phyloP scores from a whole-genome alignment of 352 stramenopile species.

The Phytophthora rubi region DNA sequence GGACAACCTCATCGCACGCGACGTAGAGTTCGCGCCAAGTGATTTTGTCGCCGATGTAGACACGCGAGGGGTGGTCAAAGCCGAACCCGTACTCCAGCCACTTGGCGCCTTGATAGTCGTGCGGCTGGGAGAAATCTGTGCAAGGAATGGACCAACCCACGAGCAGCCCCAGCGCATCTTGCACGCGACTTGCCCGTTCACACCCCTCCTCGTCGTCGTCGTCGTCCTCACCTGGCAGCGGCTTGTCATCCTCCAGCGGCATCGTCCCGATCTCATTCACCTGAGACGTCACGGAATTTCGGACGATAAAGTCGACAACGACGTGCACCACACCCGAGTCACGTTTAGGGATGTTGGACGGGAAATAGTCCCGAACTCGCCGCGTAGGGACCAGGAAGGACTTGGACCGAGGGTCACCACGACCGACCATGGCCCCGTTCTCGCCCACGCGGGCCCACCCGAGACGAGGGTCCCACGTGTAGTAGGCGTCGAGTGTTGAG shows the following conservation, averaged over 20 bases:
- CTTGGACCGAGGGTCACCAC: not conserved
- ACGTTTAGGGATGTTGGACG: not conserved
- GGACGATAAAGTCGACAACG: not conserved
- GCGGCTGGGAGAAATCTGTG: not conserved
- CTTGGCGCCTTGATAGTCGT: not conserved
- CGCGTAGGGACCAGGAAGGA: not conserved
- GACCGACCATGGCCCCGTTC: not conserved
- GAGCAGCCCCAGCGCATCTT: not conserved
- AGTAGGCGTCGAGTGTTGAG: too few species aligned
- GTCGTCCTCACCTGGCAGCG: not conserved
- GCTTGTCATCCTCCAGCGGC: not conserved
- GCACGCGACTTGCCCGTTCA: not conserved
- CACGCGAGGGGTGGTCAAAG: too few species aligned
- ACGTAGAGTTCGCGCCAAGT: too few species aligned
- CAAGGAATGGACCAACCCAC: not conserved
- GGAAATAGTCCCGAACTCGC: not conserved
- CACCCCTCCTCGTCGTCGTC: not conserved
- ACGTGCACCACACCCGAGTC: not conserved
- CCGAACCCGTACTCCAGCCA: too few species aligned
- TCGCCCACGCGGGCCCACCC: not conserved
- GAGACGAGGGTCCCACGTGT: not conserved
- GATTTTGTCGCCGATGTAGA: too few species aligned
- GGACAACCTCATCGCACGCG: too few species aligned
- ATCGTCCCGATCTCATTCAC: not conserved
- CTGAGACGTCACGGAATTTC: not conserved